Evolutionary conservation across 768 basidiomycete species (phyloP), one percentile per base, ranked within the genome.

Genomic region (Amanita exitialis): DNA sequence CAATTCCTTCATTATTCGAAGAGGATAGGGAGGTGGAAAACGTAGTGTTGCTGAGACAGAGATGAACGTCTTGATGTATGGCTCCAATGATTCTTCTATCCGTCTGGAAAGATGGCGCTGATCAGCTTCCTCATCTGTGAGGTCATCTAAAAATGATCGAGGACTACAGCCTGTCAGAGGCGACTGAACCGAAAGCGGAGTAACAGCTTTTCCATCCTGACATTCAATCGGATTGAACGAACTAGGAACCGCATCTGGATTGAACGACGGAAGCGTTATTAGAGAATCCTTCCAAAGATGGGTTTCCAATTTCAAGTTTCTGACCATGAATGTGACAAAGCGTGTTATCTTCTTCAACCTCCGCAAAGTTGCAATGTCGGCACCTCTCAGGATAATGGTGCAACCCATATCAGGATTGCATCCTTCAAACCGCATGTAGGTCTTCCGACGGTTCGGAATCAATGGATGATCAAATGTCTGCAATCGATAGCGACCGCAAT

Each of bases 361-460:
- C 47, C 78, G 76, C 49, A 99, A 69, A 0, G 81, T 89, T 35
- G 86, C 84, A 50, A 85, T 74, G 60, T 94, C 79, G 3, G 80
- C 93, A 8, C 96, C 96, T 38, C 96, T 79, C 42, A 99, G 66
- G 35, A 98, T 75, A 57, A 99, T 85, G 2, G 96, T 98, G 57
- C 93, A 97, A 0, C 94, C 94, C 78, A 90, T 86, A 55, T 96
- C 90, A 45, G 79, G 78, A 61, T 79, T 86, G 60, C 94, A 96
- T 1, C 95, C 95, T 66, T 99, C 96, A 60, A 99, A 98, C 1
- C 96, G 85, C 91, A 99, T 93, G 61, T 91, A 88, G 0, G 95
- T 91, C 72, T 99, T 99, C 51, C 96, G 77, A 15, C 78, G 78
- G 16, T 92, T 93, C n/a, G 94, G 92, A 37, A 98, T 99, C 36